phyloP scores from a whole-genome alignment of 78 protist genomes.

The Cavenderia fasciculata region DNA sequence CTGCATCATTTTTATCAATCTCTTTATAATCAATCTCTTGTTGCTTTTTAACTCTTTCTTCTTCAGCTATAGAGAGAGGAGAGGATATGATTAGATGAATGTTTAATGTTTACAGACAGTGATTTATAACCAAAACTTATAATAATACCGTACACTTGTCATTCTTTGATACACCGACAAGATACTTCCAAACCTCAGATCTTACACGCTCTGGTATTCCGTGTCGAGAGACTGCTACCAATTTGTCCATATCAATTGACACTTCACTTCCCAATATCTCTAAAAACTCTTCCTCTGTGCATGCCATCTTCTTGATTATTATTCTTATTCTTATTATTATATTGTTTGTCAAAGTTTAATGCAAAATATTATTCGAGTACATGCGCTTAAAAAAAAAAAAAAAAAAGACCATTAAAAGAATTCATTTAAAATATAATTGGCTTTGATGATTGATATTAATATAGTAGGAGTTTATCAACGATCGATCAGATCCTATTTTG shows the following conservation, averaged over 20 bases:
- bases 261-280: slow-evolving; percentile 68
- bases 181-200: slow-evolving; percentile 81
- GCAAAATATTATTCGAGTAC: too few relatives aligned
- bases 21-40: slow-evolving; percentile 78
- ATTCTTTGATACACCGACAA: slow-evolving; percentile 65
- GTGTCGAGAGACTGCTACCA: slow-evolving; percentile 70
- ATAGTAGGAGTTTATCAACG: too few relatives aligned
- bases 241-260: slow-evolving; percentile 69
- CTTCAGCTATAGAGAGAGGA: slow-evolving; percentile 30
- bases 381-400: too few relatives aligned
- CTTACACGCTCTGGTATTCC: slow-evolving; percentile 81
- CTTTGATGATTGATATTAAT: too few relatives aligned
- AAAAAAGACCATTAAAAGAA: too few relatives aligned
- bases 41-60: slow-evolving; percentile 68
- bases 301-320: slow-evolving; percentile 26
- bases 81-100: background rate
- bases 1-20: slow-evolving; percentile 79
- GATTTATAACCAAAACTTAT: background rate
- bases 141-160: slow-evolving; percentile 72
- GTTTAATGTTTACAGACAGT: background rate
- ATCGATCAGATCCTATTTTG: too few relatives aligned
- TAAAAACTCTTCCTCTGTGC: slow-evolving; percentile 74
- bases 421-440: too few relatives aligned
- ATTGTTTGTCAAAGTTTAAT: background rate
- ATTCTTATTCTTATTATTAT: background rate